Base-by-base conservation (phyloP, 2,329 filamentous ascomycete genomes). In the Aspergillus costaricaensis region DNA sequence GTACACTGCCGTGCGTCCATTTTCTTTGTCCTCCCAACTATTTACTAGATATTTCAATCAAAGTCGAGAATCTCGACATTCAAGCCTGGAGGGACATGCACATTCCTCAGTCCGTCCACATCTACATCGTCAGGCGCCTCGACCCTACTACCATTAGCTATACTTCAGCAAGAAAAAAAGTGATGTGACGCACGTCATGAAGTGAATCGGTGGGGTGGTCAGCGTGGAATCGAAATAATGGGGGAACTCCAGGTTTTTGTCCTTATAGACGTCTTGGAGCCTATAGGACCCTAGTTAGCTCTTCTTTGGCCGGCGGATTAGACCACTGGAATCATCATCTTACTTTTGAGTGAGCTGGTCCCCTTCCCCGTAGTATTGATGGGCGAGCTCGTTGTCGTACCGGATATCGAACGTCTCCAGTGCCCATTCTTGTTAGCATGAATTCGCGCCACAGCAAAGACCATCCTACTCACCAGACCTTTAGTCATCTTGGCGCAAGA, bases 351-450 rank as follows among this genome's bases (percentile, higher is more conserved):
- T 32, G 4, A 67, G 55, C 36, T 64, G 25, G 15, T 57, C 25
- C 5, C 66, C 66, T 0, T 67, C 66, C 12, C 66, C 64, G n/a
- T 65, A 67, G 30, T 61, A 64, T 0, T 62, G 15, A 43, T 67
- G 61, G 4, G 63, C 62, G 15, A 64, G 55, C 39, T 67, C 64
- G 55, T 67, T 62, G 36, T 62, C 55, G 52, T 64, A 67, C 49
- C 61, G 61, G 55, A 67, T 12, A 19, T 67, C 63, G 17, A 67
- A 67, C 4, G 61, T 63, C 65, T 67, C n/a, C 17, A 12, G 3
- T 2, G 6, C n/a, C n/a, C 21, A 9, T 14, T 36, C 32, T 36
- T 23, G 8, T 55, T 7, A 55, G 53, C 39, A 55, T 30, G 10
- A 14, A 6, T n/a, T 2, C 2, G 30, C 14, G 30, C 3, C 36